phyloP scores from a whole-genome alignment of 129 eudicot genomes.

The Calendula officinalis region DNA sequence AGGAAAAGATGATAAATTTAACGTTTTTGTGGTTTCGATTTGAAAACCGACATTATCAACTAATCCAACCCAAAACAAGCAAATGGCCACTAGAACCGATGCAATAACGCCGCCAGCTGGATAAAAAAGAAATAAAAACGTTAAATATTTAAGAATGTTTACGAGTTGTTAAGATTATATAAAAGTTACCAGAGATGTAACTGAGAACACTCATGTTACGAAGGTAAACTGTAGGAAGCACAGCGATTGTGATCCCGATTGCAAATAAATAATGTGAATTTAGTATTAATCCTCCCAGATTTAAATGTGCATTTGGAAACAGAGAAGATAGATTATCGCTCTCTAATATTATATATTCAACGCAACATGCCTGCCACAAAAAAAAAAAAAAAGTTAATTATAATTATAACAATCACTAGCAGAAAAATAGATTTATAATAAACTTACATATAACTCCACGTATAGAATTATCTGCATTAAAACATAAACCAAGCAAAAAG shows the following conservation, averaged over 20 bases:
- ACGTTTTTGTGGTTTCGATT: constrained; percentile 41
- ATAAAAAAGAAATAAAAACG: constrained; percentile 10
- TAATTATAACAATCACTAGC: not conserved
- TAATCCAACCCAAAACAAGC: constrained; percentile 87
- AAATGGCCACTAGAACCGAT: constrained; percentile 63
- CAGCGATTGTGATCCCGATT: constrained; percentile 54
- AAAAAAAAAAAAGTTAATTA: not conserved
- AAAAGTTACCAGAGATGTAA: constrained; percentile 73
- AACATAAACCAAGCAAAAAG: constrained; percentile 18
- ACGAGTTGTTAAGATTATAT: not conserved
- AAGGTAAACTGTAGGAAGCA: constrained; percentile 89
- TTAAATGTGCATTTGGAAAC: constrained; percentile 86
- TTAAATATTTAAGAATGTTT: not conserved
- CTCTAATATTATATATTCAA: constrained; percentile 88
- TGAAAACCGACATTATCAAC: constrained; percentile 65
- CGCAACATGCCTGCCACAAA: constrained; percentile 70
- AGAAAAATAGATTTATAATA: not conserved
- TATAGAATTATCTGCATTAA: constrained; percentile 80
- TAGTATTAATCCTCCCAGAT: constrained; percentile 45
- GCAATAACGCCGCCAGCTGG: constrained; percentile 97
- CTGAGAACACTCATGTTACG: constrained; percentile 77
- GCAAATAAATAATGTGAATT: constrained; percentile 75
- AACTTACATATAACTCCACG: constrained; percentile 94
- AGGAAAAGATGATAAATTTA: constrained; percentile 82
- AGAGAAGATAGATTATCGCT: constrained; percentile 84